phyloP scores from a whole-genome alignment of 2,329 filamentous ascomycete genomes.

The Dichotomopilus funicola region DNA sequence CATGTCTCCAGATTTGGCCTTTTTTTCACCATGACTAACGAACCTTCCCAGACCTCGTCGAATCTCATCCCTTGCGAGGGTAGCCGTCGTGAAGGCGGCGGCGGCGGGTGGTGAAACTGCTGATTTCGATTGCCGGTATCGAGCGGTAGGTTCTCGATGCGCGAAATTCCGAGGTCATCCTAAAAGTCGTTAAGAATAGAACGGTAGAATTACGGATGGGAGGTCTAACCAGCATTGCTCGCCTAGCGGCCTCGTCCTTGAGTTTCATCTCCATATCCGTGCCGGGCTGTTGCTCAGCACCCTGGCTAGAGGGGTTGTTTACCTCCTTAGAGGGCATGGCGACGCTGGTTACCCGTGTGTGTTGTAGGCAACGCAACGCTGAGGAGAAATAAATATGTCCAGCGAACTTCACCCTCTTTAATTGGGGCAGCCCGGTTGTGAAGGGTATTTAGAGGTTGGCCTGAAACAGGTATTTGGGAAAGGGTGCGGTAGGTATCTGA shows the following conservation, averaged over 20 bases:
- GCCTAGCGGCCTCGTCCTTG: background rate
- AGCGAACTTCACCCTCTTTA: no score
- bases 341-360: no score
- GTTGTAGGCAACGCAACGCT: no score
- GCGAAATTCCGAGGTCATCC: conserved; percentile 28
- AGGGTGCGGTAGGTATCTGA: no score
- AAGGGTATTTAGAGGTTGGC: no score
- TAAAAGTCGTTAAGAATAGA: conserved; percentile 10
- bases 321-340: no score
- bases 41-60: conserved; percentile 7
- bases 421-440: no score
- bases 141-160: conserved; percentile 21
- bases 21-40: background rate
- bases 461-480: no score
- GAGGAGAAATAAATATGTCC: no score
- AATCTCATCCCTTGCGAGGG: background rate
- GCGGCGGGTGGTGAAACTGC: background rate
- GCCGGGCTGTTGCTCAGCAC: background rate
- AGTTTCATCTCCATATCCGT: background rate
- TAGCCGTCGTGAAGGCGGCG: background rate
- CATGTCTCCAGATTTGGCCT: background rate
- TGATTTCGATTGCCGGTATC: conserved; percentile 2
- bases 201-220: background rate
- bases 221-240: conserved; percentile 12
- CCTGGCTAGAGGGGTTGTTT: background rate